Conservation (phyloP, 2,329 filamentous ascomycete genomes). For the Aspergillus novofumigatus region DNA sequence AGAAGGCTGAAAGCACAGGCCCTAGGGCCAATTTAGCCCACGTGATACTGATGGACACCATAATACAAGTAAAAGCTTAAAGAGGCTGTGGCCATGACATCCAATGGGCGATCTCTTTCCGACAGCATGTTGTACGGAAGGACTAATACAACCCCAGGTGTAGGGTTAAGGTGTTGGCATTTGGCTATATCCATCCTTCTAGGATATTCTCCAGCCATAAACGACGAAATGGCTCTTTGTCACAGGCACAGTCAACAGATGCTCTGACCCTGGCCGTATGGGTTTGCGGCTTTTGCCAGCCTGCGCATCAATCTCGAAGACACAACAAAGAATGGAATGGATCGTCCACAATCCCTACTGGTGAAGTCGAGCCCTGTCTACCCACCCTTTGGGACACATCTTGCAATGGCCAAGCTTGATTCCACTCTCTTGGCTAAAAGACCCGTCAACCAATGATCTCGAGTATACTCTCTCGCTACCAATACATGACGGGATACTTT, state of each 20-base stretch:
- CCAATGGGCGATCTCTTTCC: background rate
- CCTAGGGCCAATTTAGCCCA: conserved; percentile 1
- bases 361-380: conserved; percentile 18
- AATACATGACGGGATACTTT: too few relatives aligned
- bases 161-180: too few relatives aligned
- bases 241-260: background rate
- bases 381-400: conserved; percentile 3
- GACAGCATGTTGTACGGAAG: background rate
- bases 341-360: background rate
- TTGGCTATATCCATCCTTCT: background rate
- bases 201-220: background rate
- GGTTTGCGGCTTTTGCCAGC: too few relatives aligned
- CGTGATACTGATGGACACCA: background rate
- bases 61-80: background rate
- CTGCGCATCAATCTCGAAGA: too few relatives aligned
- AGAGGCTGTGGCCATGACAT: too few relatives aligned
- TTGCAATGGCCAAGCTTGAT: conserved; percentile 8
- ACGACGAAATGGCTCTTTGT: background rate
- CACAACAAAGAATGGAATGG: too few relatives aligned
- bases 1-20: conserved; percentile 15
- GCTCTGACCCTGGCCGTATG: too few relatives aligned
- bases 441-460: too few relatives aligned
- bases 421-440: conserved; percentile 11
- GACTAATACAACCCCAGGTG: too few relatives aligned
- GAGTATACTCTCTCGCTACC: too few relatives aligned